Percentiles rank a stretch among this genome's conserved stretches.
Evolutionary conservation across 306 rosid species (phyloP).

Genomic region (Vicia faba): DNA sequence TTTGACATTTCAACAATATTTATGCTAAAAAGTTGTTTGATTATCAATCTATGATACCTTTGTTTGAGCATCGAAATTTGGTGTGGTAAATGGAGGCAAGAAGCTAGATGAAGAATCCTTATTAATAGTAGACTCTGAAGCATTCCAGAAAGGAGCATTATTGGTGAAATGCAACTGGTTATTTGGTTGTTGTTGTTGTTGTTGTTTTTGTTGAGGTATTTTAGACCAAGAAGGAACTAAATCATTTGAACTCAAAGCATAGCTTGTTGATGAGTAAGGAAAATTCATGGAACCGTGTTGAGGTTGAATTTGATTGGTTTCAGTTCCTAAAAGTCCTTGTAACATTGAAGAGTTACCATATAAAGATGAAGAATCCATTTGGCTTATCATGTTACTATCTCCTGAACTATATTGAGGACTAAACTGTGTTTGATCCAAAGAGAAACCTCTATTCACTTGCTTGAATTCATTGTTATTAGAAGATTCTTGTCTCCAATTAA

Average conservation of each 20-base stretch:
- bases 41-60: slow-evolving; percentile 54
- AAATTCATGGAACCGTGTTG: slow-evolving; percentile 49
- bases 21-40: neutral
- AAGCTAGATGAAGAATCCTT: slow-evolving; percentile 66
- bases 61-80: slow-evolving; percentile 59
- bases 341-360: slow-evolving; percentile 66
- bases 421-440: slow-evolving; percentile 73
- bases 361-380: slow-evolving; percentile 52
- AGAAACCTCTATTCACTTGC: slow-evolving; percentile 60
- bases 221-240: slow-evolving; percentile 53
- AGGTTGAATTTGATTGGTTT: slow-evolving; percentile 36
- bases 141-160: slow-evolving; percentile 86
- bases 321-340: slow-evolving; percentile 71
- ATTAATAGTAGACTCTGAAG: slow-evolving; percentile 67
- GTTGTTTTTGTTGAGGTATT: slow-evolving; percentile 72
- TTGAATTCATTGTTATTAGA: slow-evolving; percentile 44
- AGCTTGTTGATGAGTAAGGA: slow-evolving; percentile 50
- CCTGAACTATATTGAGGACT: slow-evolving; percentile 84
- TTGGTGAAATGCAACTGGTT: slow-evolving; percentile 82
- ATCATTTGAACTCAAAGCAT: slow-evolving; percentile 56
- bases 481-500: slow-evolving; percentile 64
- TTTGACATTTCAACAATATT: neutral
- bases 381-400: slow-evolving; percentile 70
- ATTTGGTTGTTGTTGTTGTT: slow-evolving; percentile 37
- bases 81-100: slow-evolving; percentile 59